Base-by-base conservation (phyloP, 2,329 filamentous ascomycete genomes). In the Chaetomium sp. region DNA sequence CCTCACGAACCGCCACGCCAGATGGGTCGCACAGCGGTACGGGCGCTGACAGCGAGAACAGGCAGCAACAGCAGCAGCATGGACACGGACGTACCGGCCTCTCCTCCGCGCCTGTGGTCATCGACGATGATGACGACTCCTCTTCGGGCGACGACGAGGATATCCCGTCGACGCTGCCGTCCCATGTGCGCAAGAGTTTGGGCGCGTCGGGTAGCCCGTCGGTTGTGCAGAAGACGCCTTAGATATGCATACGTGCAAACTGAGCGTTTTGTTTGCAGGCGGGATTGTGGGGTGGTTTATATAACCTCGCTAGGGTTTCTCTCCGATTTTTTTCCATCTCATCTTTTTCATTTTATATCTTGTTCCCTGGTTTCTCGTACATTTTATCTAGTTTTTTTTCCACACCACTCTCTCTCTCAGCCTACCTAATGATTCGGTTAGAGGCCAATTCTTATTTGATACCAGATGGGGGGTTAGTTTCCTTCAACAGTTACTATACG, bases 141-240 rank as follows among this genome's bases (percentile, higher is more conserved):
- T 66, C 66, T 6, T 68, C 67, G 1, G 65, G 63, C 5, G 65
- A 65, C 35, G 63, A 68, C 35, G 67, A 68, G 8, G 69, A 70
- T 43, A 71, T 72, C 36, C 70, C 70, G 0, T 64, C 69, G 1
- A 64, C 61, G 6, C 59, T 72, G 12, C 70, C 70, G 0, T 45
- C 65, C 0, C 62, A 65, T n/a, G 63, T 70, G 6, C 61, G 66
- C 12, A 64, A 67, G 54, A 69, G 65, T 12, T 52, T 70, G 5
- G 19, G 19, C 19, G 45, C 49, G 6, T 40, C 56, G 4, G 45
- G 45, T 9, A 32, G 48, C 41, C 12, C 40, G 19, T 27, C 19
- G 19, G 19, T 27, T 27, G 19, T 27, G 19, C 19, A 27, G 19
- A 27, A 27, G 19, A 27, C 19, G 19, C 19, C 19, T 27, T 27